These are phyloP conservation scores for Saccharomycopsis javanensis DNA, from an alignment of 805 yeast species.

Conservation along the genomic window DNA sequence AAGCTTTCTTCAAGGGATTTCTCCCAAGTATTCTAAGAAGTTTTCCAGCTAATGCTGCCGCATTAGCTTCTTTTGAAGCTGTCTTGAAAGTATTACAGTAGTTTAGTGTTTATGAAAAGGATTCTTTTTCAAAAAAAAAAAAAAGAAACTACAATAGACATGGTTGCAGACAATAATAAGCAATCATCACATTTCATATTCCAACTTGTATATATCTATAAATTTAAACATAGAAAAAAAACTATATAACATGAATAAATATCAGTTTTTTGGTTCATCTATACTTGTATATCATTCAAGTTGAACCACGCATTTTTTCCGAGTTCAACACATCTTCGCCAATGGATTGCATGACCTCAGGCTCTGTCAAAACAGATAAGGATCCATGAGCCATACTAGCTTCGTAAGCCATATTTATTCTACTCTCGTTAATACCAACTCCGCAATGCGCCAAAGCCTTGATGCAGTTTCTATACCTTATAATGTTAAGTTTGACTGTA, in stretches of 20 bases:
- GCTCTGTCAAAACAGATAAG: conserved; percentile 62
- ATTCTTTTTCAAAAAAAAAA: background rate
- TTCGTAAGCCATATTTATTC: conserved; percentile 78
- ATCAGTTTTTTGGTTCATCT: too few relatives aligned
- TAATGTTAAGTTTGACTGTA: conserved; percentile 58
- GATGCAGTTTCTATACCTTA: conserved; percentile 78
- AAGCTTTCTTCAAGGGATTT: conserved; percentile 74
- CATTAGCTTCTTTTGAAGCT: conserved; percentile 79
- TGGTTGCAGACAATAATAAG: background rate
- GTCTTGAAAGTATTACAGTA: conserved; percentile 42
- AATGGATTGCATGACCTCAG: conserved; percentile 60
- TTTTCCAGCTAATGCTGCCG: conserved; percentile 92
- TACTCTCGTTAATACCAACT: conserved; percentile 74
- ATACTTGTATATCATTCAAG: too few relatives aligned
- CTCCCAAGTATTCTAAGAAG: conserved; percentile 71
- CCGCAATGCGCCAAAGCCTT: conserved; percentile 76
- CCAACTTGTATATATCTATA: background rate
- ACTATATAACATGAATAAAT: too few relatives aligned
- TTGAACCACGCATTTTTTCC: conserved; percentile 64
- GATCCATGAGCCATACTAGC: conserved; percentile 71
- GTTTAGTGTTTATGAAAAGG: background rate
- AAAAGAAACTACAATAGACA: background rate
- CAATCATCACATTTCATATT: too few relatives aligned
- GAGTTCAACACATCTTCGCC: conserved; percentile 63
- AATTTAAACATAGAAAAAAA: background rate